Percentiles rank a stretch among this genome's conserved stretches.
These are phyloP conservation scores for Fusarium pseudocircinatum DNA, from an alignment of 2,329 filamentous ascomycete genomes.

Conservation along the genomic window DNA sequence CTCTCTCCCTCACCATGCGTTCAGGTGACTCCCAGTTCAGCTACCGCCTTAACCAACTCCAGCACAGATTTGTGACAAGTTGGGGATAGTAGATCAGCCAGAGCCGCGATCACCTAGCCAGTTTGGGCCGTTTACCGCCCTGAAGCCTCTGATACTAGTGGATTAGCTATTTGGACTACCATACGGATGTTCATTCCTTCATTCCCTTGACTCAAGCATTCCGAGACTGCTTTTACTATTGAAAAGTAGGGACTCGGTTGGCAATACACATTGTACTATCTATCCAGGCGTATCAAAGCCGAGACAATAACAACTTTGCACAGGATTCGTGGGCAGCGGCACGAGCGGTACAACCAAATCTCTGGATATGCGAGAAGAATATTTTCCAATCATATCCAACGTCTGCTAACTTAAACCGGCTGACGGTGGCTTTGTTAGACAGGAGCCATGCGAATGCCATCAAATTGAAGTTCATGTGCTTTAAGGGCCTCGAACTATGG, in stretches of 20 bases:
- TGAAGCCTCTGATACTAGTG: constrained; percentile 6
- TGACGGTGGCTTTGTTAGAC: neutral
- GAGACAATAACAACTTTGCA: constrained; percentile 13
- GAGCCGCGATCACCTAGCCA: constrained; percentile 28
- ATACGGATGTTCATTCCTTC: constrained; percentile 12
- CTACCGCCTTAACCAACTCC: constrained; percentile 24
- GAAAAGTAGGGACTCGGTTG: neutral
- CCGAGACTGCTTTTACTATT: constrained; percentile 13
- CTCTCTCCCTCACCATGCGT: constrained; percentile 11
- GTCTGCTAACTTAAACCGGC: neutral
- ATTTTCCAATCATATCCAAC: neutral
- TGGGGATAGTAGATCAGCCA: constrained; percentile 25
- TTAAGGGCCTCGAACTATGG: constrained; percentile 1
- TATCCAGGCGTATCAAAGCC: constrained; percentile 21
- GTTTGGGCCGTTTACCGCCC: constrained; percentile 19
- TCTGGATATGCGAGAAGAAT: constrained; percentile 8
- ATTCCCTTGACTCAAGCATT: constrained; percentile 37
- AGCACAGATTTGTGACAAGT: constrained; percentile 9
- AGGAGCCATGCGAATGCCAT: constrained; percentile 4
- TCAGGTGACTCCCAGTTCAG: constrained; percentile 35
- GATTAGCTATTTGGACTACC: constrained; percentile 9
- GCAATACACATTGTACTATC: constrained; percentile 26
- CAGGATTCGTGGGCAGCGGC: constrained; percentile 3
- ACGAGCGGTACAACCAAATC: constrained; percentile 14
- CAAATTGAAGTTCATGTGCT: neutral